Evolutionary conservation across 257 asterid species (phyloP).

Genomic region (Salvia rosmarinus): DNA sequence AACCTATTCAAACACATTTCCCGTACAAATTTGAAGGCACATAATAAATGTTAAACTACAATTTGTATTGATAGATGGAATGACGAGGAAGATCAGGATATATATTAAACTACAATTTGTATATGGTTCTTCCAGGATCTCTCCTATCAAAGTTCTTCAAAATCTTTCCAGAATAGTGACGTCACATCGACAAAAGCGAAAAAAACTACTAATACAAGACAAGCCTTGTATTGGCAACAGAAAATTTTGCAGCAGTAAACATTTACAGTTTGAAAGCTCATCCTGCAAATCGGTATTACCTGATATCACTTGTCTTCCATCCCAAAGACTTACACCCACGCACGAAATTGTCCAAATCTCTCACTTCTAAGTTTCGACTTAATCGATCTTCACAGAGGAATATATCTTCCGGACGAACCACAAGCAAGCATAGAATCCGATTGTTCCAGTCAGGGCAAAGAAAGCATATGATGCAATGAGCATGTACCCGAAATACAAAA

Average conservation of each 20-base stretch:
- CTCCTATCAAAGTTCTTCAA: constrained; percentile 33
- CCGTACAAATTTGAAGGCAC: no score
- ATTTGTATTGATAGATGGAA: not conserved
- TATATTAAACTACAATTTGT: constrained; percentile 32
- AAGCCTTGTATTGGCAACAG: constrained; percentile 30
- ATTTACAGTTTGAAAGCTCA: constrained; percentile 35
- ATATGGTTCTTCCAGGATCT: constrained; percentile 20
- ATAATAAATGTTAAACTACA: not conserved
- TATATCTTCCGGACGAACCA: constrained; percentile 93
- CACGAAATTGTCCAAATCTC: constrained; percentile 6
- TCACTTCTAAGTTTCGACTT: constrained; percentile 28
- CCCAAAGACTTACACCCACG: not conserved
- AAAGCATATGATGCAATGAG: constrained; percentile 83
- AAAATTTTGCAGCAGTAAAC: constrained; percentile 40
- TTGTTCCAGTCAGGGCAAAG: constrained; percentile 86
- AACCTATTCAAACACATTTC: no score
- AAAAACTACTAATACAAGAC: constrained; percentile 42
- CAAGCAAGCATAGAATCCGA: constrained; percentile 85
- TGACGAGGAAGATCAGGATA: constrained; percentile 4
- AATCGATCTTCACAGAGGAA: constrained; percentile 87
- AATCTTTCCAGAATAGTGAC: constrained; percentile 32
- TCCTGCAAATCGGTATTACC: constrained; percentile 37
- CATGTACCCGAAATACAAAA: constrained; percentile 86
- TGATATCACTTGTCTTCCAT: constrained; percentile 35
- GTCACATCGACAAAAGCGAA: constrained; percentile 15